phyloP scores from a whole-genome alignment of 2,329 filamentous ascomycete species.

The Lachnellula subtilissima region DNA sequence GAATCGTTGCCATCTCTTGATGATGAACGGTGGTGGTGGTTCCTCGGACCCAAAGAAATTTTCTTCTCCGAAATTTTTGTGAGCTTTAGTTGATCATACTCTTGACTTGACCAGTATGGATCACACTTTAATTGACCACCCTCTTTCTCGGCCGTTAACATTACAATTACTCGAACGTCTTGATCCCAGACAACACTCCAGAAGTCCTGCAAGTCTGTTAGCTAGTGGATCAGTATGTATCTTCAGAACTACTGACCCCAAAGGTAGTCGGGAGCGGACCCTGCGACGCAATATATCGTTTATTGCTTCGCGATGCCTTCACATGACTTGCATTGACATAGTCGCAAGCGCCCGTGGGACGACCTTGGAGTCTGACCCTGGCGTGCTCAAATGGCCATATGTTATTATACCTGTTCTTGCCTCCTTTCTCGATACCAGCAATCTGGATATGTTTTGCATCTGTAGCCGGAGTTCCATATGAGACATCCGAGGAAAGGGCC shows the following conservation, averaged over 20 bases:
- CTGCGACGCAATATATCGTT: conserved; percentile 92
- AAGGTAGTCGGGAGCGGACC: conserved; percentile 91
- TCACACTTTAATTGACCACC: conserved; percentile 93
- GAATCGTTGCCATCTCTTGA: conserved; percentile 34
- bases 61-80: conserved; percentile 76
- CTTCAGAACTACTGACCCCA: conserved; percentile 53
- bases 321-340: conserved; percentile 95
- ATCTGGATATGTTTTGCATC: conserved; percentile 55
- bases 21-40: conserved; percentile 41
- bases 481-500: conserved; percentile 59
- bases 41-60: conserved; percentile 64
- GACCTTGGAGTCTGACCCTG: conserved; percentile 71
- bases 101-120: conserved; percentile 78
- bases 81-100: conserved; percentile 73
- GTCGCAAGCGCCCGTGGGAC: conserved; percentile 68
- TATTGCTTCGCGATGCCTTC: conserved; percentile 74
- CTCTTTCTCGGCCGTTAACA: conserved; percentile 92
- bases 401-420: conserved; percentile 96
- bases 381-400: conserved; percentile 96
- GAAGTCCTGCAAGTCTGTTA: conserved; percentile 63
- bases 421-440: conserved; percentile 89
- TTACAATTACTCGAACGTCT: conserved; percentile 89
- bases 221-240: conserved; percentile 6
- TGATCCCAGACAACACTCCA: conserved; percentile 98
- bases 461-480: conserved; percentile 43